Base-by-base conservation (phyloP, 2,329 filamentous ascomycete genomes). In the Phyllosticta citribraziliensis region DNA sequence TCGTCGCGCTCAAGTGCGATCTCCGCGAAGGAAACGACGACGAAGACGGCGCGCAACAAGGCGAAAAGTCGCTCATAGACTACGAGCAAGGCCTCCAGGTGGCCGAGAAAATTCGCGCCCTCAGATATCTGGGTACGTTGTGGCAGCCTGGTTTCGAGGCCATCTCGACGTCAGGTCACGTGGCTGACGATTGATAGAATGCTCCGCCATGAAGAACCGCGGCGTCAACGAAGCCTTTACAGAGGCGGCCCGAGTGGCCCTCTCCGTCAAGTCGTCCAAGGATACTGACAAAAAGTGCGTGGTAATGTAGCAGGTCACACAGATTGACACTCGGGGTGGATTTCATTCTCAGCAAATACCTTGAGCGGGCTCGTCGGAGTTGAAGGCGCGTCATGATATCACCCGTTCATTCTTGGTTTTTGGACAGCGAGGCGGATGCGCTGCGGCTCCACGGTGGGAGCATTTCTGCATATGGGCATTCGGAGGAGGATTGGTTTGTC, bases 211-310 rank as follows among this genome's bases (percentile, higher is more conserved):
- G 86, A 88, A 92, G 77, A 99, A 99, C 76, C 85, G 94, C 57
- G 94, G 94, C 64, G 95, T 99, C 71, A 97, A 97, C 76, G 94
- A 99, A 76, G 94, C 94, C 52, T 99, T 99, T 71, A 97, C 94
- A 51, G 94, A 99, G 79, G 94, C 94, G 51, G 93, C 94, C 24
- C 88, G 95, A 70, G 94, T 99, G 40, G 94, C 94, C 14, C 80
- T 99, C 30, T 74, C 76, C 62, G 79, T 81, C 66, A 81, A 81
- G 73, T 78, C 74, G 59, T 73, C 72, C 65, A 80, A 78, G 67
- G 78, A 80, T 68, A 77, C 78, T 67, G 71, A 74, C 56, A 69
- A 68, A 64, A 71, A 73, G 55, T 78, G 75, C 66, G 69, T 69
- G 20, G 68, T 79, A 62, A 75, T 77, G 75, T 78, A 55, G 30